Percentiles rank a stretch among this genome's conserved stretches.
Conservation (phyloP, 495 filamentous ascomycete species). For the Talaromyces trachyspermus region DNA sequence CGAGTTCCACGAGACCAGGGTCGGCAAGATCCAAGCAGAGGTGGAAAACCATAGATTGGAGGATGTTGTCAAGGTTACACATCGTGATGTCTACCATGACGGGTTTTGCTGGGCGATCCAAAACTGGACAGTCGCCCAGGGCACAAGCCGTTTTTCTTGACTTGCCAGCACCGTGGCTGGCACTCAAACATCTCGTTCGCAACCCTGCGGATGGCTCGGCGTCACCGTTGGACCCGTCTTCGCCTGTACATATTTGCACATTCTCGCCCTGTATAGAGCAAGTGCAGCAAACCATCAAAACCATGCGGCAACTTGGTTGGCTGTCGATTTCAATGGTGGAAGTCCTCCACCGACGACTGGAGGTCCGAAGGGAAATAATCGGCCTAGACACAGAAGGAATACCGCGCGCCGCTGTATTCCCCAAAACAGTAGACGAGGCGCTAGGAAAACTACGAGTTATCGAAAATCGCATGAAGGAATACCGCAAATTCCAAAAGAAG, state of each 20-base stretch:
- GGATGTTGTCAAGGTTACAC: slow-evolving; percentile 67
- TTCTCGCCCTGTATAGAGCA: slow-evolving; percentile 98
- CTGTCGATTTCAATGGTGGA: slow-evolving; percentile 90
- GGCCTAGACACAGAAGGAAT: slow-evolving; percentile 54
- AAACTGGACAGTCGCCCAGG: slow-evolving; percentile 45
- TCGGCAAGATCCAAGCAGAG: slow-evolving; percentile 63
- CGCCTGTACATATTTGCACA: slow-evolving; percentile 71
- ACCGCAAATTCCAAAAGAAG: slow-evolving; percentile 30
- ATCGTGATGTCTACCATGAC: slow-evolving; percentile 84
- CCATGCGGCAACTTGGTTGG: slow-evolving; percentile 75
- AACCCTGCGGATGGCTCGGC: slow-evolving; percentile 28
- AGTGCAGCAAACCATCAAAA: slow-evolving; percentile 71
- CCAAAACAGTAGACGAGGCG: slow-evolving; percentile 70
- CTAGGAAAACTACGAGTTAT: slow-evolving; percentile 62
- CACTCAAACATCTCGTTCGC: slow-evolving; percentile 75
- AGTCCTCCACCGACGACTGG: slow-evolving; percentile 64
- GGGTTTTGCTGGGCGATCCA: slow-evolving; percentile 57
- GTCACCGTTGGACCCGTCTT: slow-evolving; percentile 63
- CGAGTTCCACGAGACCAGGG: slow-evolving; percentile 81
- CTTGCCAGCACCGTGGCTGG: slow-evolving; percentile 87
- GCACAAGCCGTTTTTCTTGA: slow-evolving; percentile 87
- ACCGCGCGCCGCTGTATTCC: slow-evolving; percentile 51
- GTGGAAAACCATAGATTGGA: slow-evolving; percentile 66
- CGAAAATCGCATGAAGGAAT: slow-evolving; percentile 54
- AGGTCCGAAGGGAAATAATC: slow-evolving; percentile 74